Evolutionary conservation across 2,329 filamentous ascomycete genomes (phyloP).

Genomic region (Calonectria hongkongensis): DNA sequence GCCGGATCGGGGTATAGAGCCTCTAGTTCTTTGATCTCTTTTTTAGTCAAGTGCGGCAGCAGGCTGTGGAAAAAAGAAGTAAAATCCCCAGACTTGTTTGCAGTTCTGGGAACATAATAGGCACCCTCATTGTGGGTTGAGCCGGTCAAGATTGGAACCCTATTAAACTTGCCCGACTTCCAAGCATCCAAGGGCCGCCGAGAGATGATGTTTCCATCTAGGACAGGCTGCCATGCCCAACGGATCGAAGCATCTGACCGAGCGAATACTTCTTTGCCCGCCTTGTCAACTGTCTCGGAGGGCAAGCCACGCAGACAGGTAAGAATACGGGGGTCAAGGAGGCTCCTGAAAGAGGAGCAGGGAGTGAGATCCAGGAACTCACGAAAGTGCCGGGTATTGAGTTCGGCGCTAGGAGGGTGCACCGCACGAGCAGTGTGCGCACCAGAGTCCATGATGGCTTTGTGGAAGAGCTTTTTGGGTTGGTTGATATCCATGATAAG

Average conservation of each 20-base stretch:
- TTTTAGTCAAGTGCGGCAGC: conserved; percentile 49
- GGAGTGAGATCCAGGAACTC: conserved; percentile 57
- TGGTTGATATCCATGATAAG: conserved; percentile 59
- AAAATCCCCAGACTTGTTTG: conserved; percentile 51
- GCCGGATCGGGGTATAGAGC: conserved; percentile 48
- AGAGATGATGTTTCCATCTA: conserved; percentile 56
- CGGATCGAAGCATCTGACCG: conserved; percentile 55
- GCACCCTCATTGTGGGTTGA: conserved; percentile 57
- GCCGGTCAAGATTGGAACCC: conserved; percentile 57
- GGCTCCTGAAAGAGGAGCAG: conserved; percentile 50
- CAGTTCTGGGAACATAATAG: conserved; percentile 51
- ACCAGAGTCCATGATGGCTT: conserved; percentile 58
- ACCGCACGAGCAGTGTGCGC: conserved; percentile 56
- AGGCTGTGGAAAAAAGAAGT: conserved; percentile 54
- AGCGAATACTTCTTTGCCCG: conserved; percentile 55
- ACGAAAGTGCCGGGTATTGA: conserved; percentile 56
- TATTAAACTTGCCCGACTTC: conserved; percentile 58
- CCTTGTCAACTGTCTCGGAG: conserved; percentile 50
- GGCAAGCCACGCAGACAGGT: conserved; percentile 52
- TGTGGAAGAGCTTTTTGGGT: conserved; percentile 57
- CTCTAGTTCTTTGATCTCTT: conserved; percentile 45
- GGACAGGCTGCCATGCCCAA: conserved; percentile 59
- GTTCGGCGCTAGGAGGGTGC: conserved; percentile 51
- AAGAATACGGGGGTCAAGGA: conserved; percentile 54
- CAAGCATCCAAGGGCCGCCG: conserved; percentile 56